These are phyloP conservation scores for Penicillium sp. DNA, from an alignment of 2,329 filamentous ascomycete species.

Conservation along the genomic window DNA sequence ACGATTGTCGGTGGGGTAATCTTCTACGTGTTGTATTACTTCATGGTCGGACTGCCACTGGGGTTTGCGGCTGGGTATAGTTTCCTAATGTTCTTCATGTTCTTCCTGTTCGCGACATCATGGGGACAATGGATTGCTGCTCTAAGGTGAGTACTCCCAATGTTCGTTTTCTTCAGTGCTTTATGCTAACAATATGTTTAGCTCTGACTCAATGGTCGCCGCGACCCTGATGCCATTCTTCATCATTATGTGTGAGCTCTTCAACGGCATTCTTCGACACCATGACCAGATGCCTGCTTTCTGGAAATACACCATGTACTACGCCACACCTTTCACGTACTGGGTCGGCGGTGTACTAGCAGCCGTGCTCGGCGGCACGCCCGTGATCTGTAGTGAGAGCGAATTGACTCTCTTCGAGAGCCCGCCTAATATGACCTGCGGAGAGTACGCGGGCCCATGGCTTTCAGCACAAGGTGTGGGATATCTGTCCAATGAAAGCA, in stretches of 20 bases:
- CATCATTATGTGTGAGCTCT: constrained; percentile 81
- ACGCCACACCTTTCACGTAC: constrained; percentile 84
- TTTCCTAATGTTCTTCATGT: constrained; percentile 74
- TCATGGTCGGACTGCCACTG: constrained; percentile 68
- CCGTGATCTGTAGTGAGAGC: constrained; percentile 64
- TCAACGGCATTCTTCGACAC: constrained; percentile 86
- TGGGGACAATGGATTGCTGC: constrained; percentile 84
- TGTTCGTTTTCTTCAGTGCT: too few species aligned
- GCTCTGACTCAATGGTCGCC: constrained; percentile 69
- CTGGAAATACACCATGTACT: constrained; percentile 80
- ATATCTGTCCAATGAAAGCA: constrained; percentile 69
- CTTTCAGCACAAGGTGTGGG: constrained; percentile 70
- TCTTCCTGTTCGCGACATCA: constrained; percentile 71
- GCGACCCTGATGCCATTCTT: constrained; percentile 81
- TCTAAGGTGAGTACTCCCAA: constrained; percentile 60
- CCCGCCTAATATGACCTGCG: constrained; percentile 70
- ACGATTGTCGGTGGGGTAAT: constrained; percentile 66
- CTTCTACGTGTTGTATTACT: constrained; percentile 76
- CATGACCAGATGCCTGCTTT: constrained; percentile 76
- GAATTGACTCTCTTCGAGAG: constrained; percentile 74
- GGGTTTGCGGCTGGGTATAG: constrained; percentile 70
- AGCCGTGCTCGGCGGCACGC: constrained; percentile 71
- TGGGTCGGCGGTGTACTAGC: constrained; percentile 80
- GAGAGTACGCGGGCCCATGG: constrained; percentile 74
- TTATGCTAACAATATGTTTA: constrained; percentile 20